Evolutionary conservation across 2,329 filamentous ascomycete species (phyloP).

Genomic region (Sporothrix pseudoabietina): DNA sequence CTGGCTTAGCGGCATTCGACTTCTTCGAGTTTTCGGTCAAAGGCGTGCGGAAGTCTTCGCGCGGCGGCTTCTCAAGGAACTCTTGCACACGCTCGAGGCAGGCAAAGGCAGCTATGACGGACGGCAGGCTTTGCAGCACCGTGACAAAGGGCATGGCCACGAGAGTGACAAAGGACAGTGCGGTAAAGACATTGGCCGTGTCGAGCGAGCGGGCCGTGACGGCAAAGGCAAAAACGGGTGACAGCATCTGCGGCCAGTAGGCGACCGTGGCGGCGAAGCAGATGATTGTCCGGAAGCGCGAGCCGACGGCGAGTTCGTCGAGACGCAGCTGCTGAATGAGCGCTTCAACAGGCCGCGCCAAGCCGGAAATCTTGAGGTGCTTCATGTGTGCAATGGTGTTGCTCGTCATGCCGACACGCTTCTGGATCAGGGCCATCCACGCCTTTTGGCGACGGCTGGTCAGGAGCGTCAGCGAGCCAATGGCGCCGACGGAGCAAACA

Average conservation of each 20-base stretch:
- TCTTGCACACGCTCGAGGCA: slow-evolving; percentile 44
- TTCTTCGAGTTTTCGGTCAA: background rate
- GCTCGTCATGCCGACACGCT: slow-evolving; percentile 38
- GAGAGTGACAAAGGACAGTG: slow-evolving; percentile 43
- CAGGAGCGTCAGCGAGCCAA: background rate
- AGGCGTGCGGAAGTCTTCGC: slow-evolving; percentile 38
- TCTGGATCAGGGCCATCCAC: slow-evolving; percentile 38
- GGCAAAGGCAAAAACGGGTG: slow-evolving; percentile 43
- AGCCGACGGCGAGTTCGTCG: slow-evolving; percentile 41
- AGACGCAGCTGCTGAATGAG: slow-evolving; percentile 43
- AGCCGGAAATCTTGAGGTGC: slow-evolving; percentile 45
- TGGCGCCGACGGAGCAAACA: background rate
- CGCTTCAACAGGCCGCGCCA: slow-evolving; percentile 39
- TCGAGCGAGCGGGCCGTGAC: slow-evolving; percentile 36
- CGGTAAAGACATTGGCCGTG: slow-evolving; percentile 39
- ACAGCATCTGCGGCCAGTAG: slow-evolving; percentile 43
- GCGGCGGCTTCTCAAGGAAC: slow-evolving; percentile 42
- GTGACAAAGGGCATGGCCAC: slow-evolving; percentile 41
- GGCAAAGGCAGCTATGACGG: slow-evolving; percentile 40
- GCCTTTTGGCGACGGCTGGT: slow-evolving; percentile 31
- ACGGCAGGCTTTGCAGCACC: slow-evolving; percentile 43
- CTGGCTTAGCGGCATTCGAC: background rate
- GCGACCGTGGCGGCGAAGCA: slow-evolving; percentile 40
- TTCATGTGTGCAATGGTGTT: slow-evolving; percentile 44
- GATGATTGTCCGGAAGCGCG: slow-evolving; percentile 39